Percentiles rank a stretch among this genome's conserved stretches.
Conservation (phyloP, 345 rosid genomes). For the Orychophragmus violaceus region DNA sequence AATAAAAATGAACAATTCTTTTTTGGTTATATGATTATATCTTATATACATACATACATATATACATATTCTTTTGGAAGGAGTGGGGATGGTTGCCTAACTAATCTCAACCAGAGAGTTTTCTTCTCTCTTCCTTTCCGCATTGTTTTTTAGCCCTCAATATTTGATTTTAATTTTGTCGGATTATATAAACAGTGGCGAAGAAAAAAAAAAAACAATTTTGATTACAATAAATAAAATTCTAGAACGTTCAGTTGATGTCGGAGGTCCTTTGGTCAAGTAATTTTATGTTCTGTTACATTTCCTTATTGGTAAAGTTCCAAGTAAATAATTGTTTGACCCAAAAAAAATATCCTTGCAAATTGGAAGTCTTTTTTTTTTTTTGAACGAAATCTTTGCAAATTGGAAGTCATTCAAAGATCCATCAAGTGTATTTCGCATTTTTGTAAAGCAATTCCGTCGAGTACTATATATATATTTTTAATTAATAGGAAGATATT, state of each 20-base stretch:
- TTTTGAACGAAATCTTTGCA: too few species aligned
- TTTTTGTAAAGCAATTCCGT: neutral
- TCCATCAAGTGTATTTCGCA: neutral
- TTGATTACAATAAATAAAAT: neutral
- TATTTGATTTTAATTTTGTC: neutral
- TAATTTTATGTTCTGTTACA: neutral
- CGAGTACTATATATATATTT: neutral
- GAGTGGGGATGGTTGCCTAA: conserved; percentile 32
- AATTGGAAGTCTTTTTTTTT: too few species aligned
- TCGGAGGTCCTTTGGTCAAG: conserved; percentile 20
- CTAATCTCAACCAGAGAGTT: conserved; percentile 33
- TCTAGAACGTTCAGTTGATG: conserved; percentile 14
- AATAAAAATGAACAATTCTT: neutral
- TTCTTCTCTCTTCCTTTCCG: neutral
- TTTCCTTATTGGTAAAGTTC: neutral
- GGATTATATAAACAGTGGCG: neutral
- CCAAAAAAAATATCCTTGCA: too few species aligned
- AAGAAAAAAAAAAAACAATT: neutral
- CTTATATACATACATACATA: neutral
- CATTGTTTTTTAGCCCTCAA: neutral
- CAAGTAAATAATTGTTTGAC: too few species aligned
- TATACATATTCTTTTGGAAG: too few species aligned
- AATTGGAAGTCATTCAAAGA: neutral
- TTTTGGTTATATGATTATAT: neutral
- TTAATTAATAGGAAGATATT: too few species aligned